Evolutionary conservation across 208 protist genomes (phyloP).

Genomic region (Trypanosoma cruzi): DNA sequence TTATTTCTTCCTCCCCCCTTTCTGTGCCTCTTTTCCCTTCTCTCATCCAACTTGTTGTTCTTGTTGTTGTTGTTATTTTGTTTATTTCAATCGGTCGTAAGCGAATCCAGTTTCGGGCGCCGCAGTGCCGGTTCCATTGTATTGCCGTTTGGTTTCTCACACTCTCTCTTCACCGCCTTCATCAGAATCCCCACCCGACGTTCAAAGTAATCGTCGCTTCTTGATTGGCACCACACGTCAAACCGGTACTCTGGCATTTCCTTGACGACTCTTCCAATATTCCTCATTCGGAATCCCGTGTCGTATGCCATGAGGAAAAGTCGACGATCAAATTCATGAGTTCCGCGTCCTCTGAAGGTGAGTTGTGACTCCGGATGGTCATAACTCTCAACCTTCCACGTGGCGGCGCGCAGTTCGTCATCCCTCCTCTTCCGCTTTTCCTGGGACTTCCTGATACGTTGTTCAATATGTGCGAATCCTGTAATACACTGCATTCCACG

Average conservation of each 20-base stretch:
- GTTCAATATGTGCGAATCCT: slow-evolving; percentile 58
- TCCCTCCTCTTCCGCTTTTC: slow-evolving; percentile 40
- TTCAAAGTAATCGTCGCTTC: slow-evolving; percentile 58
- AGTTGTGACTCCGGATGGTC: slow-evolving; percentile 68
- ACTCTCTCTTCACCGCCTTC: slow-evolving; percentile 71
- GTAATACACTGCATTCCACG: slow-evolving; percentile 77
- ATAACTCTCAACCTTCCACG: slow-evolving; percentile 86
- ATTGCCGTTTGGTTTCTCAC: slow-evolving; percentile 45
- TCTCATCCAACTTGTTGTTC: neutral
- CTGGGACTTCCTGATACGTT: slow-evolving; percentile 52
- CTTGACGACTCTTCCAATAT: slow-evolving; percentile 44
- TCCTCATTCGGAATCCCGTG: slow-evolving; percentile 45
- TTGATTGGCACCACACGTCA: slow-evolving; percentile 83
- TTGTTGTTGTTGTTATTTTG: slow-evolving; percentile 10
- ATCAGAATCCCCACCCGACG: slow-evolving; percentile 56
- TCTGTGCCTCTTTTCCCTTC: neutral
- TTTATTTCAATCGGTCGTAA: slow-evolving; percentile 10
- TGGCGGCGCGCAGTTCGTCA: slow-evolving; percentile 59
- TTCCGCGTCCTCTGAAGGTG: slow-evolving; percentile 39
- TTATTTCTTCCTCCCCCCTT: neutral
- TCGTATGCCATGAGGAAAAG: slow-evolving; percentile 82
- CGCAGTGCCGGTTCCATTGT: slow-evolving; percentile 1
- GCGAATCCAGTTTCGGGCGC: slow-evolving; percentile 19
- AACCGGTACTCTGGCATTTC: slow-evolving; percentile 73
- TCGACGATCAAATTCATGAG: slow-evolving; percentile 53